Evolutionary conservation across 345 rosid species (phyloP), one percentile per base, ranked within the genome.

Genomic region (Boechera retrofracta): DNA sequence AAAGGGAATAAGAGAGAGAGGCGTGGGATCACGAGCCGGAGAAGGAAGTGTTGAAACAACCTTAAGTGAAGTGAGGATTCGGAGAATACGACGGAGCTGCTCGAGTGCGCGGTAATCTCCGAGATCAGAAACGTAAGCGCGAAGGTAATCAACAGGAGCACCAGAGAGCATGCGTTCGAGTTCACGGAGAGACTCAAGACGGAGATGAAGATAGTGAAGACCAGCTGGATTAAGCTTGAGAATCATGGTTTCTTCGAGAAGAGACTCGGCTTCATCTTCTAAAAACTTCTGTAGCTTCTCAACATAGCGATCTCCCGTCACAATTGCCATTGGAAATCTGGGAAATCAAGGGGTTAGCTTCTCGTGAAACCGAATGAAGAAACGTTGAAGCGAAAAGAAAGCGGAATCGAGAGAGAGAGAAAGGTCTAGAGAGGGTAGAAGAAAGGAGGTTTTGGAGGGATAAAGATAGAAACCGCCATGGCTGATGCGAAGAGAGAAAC

Each of bases 41-140:
- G 88, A 86, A 11, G 93, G 87, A 61, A 94, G 85, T 10, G 85
- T 87, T 0, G 98, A 90, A 36, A 90, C 93, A 8, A 92, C 94
- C 83, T 92, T 92, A 49, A 94, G 82, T 24, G 91, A 80, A 52
- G 99, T 87, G 1, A 94, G 84, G 49, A 90, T 85, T n/a, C 92
- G 83, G 39, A 94, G 91, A 29, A 92, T 89, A 74, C 99, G 85
- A 26, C 97, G 91, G 57, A 94, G 87, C 84, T 94, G 97, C 81
- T 94, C 97, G 29, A 94, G 92, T 0, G 98, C 98, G 7, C 98
- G 93, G 82, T 87, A 88, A 71, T 94, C 98, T 1, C 98, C 98
- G 1, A 94, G 91, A 82, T 94, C 97, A 10, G 98, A 94, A 5
- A 94, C 85, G 75, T 94, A 94, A 57, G 99, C 99, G 42, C 97